Conservation (phyloP, 192 early-diverging fungal genomes). For the Lunasporangiospora selenospora region DNA sequence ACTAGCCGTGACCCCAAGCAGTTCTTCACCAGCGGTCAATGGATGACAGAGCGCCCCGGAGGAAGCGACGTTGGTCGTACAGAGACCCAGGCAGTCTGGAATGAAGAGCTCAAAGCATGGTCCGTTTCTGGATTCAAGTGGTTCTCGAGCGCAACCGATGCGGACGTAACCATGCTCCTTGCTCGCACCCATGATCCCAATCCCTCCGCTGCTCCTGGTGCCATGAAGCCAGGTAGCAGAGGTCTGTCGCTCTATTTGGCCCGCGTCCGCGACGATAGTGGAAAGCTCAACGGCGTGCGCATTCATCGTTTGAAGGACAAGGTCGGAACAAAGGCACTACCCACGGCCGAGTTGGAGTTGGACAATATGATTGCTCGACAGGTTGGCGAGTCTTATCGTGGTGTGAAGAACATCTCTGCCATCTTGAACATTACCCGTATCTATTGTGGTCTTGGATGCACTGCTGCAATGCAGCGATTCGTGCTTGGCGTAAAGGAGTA, state of each 20-base stretch:
- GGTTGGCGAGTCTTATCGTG: conserved; percentile 57
- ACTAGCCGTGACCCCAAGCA: conserved; percentile 64
- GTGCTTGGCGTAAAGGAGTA: conserved; percentile 66
- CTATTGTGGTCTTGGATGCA: conserved; percentile 57
- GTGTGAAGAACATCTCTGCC: conserved; percentile 66
- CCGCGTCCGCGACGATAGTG: conserved; percentile 58
- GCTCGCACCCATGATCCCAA: conserved; percentile 62
- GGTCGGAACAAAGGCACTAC: conserved; percentile 71
- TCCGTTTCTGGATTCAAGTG: conserved; percentile 72
- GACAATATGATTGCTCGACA: conserved; percentile 56
- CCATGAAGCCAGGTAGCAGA: conserved; percentile 52
- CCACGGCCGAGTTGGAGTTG: conserved; percentile 76
- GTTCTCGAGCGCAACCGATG: conserved; percentile 77
- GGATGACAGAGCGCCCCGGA: conserved; percentile 81
- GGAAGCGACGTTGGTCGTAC: conserved; percentile 72
- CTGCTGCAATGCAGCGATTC: conserved; percentile 51
- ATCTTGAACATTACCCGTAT: conserved; percentile 78
- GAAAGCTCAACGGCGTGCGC: conserved; percentile 65
- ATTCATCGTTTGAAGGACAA: conserved; percentile 77
- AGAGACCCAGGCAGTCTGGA: conserved; percentile 64
- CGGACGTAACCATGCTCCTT: conserved; percentile 70
- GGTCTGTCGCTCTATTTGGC: conserved; percentile 71
- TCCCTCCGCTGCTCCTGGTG: conserved; percentile 22
- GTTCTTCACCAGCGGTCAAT: conserved; percentile 76
- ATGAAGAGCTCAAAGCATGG: conserved; percentile 53